Evolutionary conservation across 371 early-diverging fungal species (phyloP).

Genomic region (Lichtheimia hyalospora): DNA sequence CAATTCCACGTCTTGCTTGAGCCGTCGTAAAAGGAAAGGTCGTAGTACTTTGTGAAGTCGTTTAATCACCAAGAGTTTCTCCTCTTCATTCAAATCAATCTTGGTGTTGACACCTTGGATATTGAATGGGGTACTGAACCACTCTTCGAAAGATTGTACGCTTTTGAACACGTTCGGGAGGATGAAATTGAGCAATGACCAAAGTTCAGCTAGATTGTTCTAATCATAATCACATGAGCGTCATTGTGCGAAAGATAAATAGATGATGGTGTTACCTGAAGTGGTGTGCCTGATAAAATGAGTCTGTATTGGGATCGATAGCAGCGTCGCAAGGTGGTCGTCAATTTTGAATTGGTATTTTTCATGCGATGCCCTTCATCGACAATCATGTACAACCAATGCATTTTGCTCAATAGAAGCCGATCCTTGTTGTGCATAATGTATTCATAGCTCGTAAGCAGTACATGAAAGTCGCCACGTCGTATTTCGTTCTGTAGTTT

Average conservation of each 20-base stretch:
- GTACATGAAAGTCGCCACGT: constrained; percentile 85
- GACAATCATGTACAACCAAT: constrained; percentile 95
- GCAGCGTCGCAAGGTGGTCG: constrained; percentile 77
- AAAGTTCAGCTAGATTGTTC: constrained; percentile 99
- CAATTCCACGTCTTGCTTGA: constrained; percentile 99
- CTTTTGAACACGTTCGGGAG: constrained; percentile 95
- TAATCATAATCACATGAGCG: constrained; percentile 19
- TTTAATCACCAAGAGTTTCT: constrained; percentile 93
- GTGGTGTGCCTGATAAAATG: constrained; percentile 98
- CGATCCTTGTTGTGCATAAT: constrained; percentile 83
- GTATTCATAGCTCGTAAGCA: constrained; percentile 98
- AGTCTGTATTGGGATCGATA: constrained; percentile 91
- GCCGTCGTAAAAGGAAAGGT: constrained; percentile 95
- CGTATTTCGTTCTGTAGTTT: constrained; percentile 74
- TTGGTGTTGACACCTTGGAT: constrained; percentile 82
- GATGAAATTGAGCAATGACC: constrained; percentile 98
- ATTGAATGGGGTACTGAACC: constrained; percentile 97
- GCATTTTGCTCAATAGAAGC: constrained; percentile 79
- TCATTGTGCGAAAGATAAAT: no score
- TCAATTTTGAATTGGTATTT: constrained; percentile 89
- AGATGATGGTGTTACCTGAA: constrained; percentile 91
- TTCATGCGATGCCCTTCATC: constrained; percentile 99
- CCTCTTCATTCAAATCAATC: constrained; percentile 95
- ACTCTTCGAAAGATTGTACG: constrained; percentile 95
- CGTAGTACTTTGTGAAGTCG: constrained; percentile 97